Conservation (phyloP, 2,329 filamentous ascomycete genomes). For the Graphiopsis chlorocephala region DNA sequence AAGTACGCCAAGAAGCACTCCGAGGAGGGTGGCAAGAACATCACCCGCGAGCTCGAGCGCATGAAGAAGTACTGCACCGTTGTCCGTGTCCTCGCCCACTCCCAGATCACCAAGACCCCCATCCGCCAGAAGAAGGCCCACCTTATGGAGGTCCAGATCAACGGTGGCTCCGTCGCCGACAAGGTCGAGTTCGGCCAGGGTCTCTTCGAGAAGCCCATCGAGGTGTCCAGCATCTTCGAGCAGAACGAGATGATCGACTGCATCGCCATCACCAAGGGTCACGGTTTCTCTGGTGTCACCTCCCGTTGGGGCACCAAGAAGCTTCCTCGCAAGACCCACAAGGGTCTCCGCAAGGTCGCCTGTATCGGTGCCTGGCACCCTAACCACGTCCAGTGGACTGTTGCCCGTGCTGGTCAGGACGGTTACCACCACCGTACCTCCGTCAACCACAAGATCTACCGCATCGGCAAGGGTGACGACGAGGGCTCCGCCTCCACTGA, state of each 20-base stretch:
- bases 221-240: slow-evolving; percentile 93
- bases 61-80: slow-evolving; percentile 99
- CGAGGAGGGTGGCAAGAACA: slow-evolving; percentile 82
- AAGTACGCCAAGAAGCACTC: slow-evolving; percentile 99
- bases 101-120: slow-evolving; percentile 97
- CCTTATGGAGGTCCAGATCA: slow-evolving; percentile 99
- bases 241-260: slow-evolving; percentile 99
- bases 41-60: slow-evolving; percentile 97
- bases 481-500: slow-evolving; percentile 93
- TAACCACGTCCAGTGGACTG: slow-evolving; percentile 99
- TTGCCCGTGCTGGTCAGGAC: slow-evolving; percentile 98
- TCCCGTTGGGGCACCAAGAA: slow-evolving; percentile 99
- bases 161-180: slow-evolving; percentile 91
- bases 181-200: slow-evolving; percentile 95
- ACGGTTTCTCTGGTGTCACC: slow-evolving; percentile 97
- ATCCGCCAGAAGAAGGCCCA: slow-evolving; percentile 99
- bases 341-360: slow-evolving; percentile 99
- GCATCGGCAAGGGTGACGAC: slow-evolving; percentile 87
- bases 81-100: slow-evolving; percentile 98
- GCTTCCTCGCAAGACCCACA: slow-evolving; percentile 99
- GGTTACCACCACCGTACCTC: slow-evolving; percentile 99
- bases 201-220: slow-evolving; percentile 98
- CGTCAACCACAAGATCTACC: slow-evolving; percentile 99
- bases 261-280: slow-evolving; percentile 99
- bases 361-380: slow-evolving; percentile 99